Conservation (phyloP, 1,139 yeast species). For the Kazachstania sp. region DNA sequence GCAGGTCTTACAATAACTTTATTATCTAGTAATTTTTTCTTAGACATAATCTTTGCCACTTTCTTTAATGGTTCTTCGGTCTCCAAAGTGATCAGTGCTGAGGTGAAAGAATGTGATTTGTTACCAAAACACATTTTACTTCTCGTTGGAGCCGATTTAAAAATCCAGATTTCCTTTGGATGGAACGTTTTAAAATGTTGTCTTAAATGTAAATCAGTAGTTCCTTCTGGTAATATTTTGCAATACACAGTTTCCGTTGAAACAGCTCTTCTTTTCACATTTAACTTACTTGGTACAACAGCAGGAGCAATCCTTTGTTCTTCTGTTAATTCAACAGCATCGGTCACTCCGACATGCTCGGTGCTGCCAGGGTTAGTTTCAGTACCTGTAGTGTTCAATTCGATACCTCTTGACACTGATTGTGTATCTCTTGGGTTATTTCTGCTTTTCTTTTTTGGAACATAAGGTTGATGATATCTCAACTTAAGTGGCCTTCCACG, state of each 20-base stretch:
- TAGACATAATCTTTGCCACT: conserved; percentile 38
- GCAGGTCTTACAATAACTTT: conserved; percentile 38
- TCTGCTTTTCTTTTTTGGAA: conserved; percentile 23
- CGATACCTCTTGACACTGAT: neutral
- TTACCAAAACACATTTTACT: conserved; percentile 23
- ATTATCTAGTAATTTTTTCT: conserved; percentile 31
- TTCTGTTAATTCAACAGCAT: neutral
- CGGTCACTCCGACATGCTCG: neutral
- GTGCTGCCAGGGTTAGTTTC: conserved; percentile 1
- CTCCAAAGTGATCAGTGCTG: conserved; percentile 49
- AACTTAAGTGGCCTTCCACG: conserved; percentile 36
- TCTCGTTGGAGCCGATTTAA: conserved; percentile 31
- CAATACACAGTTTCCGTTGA: conserved; percentile 48
- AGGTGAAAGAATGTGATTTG: conserved; percentile 32
- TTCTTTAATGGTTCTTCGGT: conserved; percentile 37
- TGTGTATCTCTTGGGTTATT: conserved; percentile 3
- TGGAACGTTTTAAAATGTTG: conserved; percentile 38
- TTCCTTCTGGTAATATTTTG: conserved; percentile 37
- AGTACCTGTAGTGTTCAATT: conserved; percentile 4
- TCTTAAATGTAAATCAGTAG: conserved; percentile 38
- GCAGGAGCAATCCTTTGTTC: neutral
- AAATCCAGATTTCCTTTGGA: conserved; percentile 43
- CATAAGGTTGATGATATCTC: conserved; percentile 37
- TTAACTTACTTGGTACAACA: neutral
- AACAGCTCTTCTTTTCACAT: conserved; percentile 21